Evolutionary conservation across 768 basidiomycete species (phyloP).

Genomic region (Trametes maxima): DNA sequence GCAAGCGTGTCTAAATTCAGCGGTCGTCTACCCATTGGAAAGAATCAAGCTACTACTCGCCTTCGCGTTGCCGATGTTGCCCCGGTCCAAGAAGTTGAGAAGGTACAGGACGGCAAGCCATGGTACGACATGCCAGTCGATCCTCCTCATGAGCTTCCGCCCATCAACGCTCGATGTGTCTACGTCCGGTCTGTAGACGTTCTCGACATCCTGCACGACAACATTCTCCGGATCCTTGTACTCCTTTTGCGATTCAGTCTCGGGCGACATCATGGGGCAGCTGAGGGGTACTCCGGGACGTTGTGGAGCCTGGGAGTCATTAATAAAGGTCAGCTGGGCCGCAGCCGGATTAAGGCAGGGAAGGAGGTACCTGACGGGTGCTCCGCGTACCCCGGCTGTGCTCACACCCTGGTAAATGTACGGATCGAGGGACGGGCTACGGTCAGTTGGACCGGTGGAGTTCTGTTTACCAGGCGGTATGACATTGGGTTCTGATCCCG

Average conservation of each 20-base stretch:
- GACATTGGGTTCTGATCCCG: slow-evolving; percentile 3
- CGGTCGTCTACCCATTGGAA: neutral
- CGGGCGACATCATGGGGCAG: slow-evolving; percentile 12
- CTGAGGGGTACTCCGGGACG: neutral
- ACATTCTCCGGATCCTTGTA: slow-evolving; percentile 14
- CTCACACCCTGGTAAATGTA: neutral
- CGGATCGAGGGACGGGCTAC: neutral
- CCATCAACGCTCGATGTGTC: slow-evolving; percentile 58
- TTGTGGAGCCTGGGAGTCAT: no score
- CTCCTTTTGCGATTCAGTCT: slow-evolving; percentile 13
- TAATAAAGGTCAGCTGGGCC: neutral
- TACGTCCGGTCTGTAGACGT: slow-evolving; percentile 50
- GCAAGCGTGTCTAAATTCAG: neutral
- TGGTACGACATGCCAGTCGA: slow-evolving; percentile 70
- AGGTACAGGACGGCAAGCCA: slow-evolving; percentile 77
- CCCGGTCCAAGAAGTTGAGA: slow-evolving; percentile 66
- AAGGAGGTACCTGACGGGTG: neutral
- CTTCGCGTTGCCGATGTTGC: slow-evolving; percentile 73
- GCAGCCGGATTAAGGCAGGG: neutral
- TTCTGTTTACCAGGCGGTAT: slow-evolving; percentile 9
- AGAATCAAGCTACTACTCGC: slow-evolving; percentile 34
- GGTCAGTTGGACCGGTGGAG: slow-evolving; percentile 7
- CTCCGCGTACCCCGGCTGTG: slow-evolving; percentile 1
- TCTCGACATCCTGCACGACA: slow-evolving; percentile 23
- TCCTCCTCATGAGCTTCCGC: slow-evolving; percentile 53